These are phyloP conservation scores for Bacidia gigantensis DNA, from an alignment of 495 filamentous ascomycete species.

Conservation along the genomic window DNA sequence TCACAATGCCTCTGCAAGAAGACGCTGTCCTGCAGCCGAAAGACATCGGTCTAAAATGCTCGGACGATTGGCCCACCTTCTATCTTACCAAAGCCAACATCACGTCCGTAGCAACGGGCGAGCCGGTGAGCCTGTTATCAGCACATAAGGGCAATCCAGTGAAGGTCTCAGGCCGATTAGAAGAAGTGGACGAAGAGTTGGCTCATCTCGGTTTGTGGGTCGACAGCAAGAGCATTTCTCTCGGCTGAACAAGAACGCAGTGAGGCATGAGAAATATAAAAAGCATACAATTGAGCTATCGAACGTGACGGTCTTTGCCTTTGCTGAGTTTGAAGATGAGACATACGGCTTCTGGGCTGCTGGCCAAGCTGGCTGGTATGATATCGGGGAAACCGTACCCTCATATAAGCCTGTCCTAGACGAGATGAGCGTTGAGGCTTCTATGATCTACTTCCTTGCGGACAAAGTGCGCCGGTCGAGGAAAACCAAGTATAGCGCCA, in stretches of 20 bases:
- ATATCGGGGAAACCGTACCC: constrained; percentile 44
- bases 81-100: constrained; percentile 39
- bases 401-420: constrained; percentile 48
- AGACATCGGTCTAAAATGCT: constrained; percentile 37
- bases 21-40: constrained; percentile 40
- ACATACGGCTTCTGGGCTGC: constrained; percentile 59
- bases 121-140: constrained; percentile 38
- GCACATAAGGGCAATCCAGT: constrained; percentile 40
- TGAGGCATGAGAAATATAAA: constrained; percentile 32
- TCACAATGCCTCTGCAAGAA: constrained; percentile 31
- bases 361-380: constrained; percentile 67
- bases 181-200: constrained; percentile 33
- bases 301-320: constrained; percentile 51
- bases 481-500: constrained; percentile 9
- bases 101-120: constrained; percentile 33
- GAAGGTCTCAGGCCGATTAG: constrained; percentile 39
- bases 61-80: constrained; percentile 49
- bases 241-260: constrained; percentile 15
- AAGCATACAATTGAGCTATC: constrained; percentile 48
- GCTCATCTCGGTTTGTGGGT: constrained; percentile 21
- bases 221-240: neutral
- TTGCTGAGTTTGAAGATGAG: constrained; percentile 49
- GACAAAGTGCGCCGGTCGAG: constrained; percentile 28
- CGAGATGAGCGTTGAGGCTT: constrained; percentile 54
- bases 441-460: constrained; percentile 53